These are phyloP conservation scores for Globisporangium middletonii DNA, from an alignment of 352 stramenopile genomes.

Conservation along the genomic window DNA sequence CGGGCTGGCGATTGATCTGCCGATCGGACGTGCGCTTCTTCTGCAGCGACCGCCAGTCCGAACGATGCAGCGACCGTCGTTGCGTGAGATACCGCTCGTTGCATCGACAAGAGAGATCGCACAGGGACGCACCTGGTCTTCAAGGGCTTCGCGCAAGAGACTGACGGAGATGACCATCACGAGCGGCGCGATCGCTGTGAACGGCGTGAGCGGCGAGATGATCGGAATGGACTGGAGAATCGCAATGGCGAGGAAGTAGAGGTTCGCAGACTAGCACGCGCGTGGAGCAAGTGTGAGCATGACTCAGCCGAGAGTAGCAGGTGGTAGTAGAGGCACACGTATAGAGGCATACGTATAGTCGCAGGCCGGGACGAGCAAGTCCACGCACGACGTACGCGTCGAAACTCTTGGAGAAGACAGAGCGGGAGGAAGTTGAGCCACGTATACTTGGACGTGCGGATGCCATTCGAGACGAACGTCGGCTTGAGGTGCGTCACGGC, in stretches of 20 bases:
- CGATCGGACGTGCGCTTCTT: slow-evolving; percentile 50
- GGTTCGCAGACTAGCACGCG: slow-evolving; percentile 65
- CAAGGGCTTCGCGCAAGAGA: slow-evolving; percentile 69
- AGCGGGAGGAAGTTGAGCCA: slow-evolving; percentile 63
- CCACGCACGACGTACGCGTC: slow-evolving; percentile 26
- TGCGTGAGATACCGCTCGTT: neutral
- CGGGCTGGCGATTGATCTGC: slow-evolving; percentile 52
- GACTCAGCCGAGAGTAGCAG: slow-evolving; percentile 13
- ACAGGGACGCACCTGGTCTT: slow-evolving; percentile 55
- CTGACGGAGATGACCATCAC: slow-evolving; percentile 80
- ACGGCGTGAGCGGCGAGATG: slow-evolving; percentile 47
- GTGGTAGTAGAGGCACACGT: slow-evolving; percentile 23
- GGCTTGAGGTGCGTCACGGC: slow-evolving; percentile 43
- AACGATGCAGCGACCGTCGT: neutral
- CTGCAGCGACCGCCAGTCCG: slow-evolving; percentile 5
- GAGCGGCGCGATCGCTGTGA: slow-evolving; percentile 70
- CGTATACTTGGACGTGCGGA: slow-evolving; percentile 91
- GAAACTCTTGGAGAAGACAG: slow-evolving; percentile 83
- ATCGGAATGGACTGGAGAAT: slow-evolving; percentile 82
- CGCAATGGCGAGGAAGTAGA: slow-evolving; percentile 44
- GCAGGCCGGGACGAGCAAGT: neutral
- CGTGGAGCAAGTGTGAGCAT: slow-evolving; percentile 43
- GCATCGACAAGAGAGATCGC: slow-evolving; percentile 16
- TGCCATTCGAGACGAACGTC: slow-evolving; percentile 67
- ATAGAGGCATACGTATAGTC: slow-evolving; percentile 28